A percentile compares a stretch with the other conserved stretches of the same genome.
Conservation (phyloP, 768 basidiomycete species). For the Hortiboletus flavorubellus region DNA sequence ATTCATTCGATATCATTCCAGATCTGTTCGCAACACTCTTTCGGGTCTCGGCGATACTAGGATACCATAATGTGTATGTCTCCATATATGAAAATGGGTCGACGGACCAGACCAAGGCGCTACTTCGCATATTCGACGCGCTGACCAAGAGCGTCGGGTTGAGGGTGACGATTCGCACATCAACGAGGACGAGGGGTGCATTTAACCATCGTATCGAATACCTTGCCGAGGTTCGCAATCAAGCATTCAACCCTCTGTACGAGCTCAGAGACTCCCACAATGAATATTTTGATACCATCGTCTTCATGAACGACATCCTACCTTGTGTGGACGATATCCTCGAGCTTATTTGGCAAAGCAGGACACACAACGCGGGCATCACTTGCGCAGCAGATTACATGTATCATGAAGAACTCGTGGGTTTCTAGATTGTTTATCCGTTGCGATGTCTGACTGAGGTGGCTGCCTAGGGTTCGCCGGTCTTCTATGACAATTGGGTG, state of each 20-base stretch:
- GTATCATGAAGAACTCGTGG: conserved; percentile 92
- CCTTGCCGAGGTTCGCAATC: conserved; percentile 99
- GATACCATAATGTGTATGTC: conserved; percentile 97
- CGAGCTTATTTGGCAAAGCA: conserved; percentile 95
- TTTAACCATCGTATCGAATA: conserved; percentile 99
- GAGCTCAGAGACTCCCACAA: conserved; percentile 89
- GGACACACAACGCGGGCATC: conserved; percentile 93
- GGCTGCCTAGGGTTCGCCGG: conserved; percentile 61
- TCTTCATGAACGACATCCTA: conserved; percentile 99
- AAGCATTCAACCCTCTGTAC: conserved; percentile 92
- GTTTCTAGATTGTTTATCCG: conserved; percentile 22
- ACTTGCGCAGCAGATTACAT: conserved; percentile 99
- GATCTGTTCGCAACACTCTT: conserved; percentile 97
- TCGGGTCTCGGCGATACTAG: conserved; percentile 85
- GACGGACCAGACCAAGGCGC: conserved; percentile 96
- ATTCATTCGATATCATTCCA: conserved; percentile 98
- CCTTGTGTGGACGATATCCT: conserved; percentile 97
- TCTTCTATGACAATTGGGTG: conserved; percentile 99
- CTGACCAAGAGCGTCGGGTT: conserved; percentile 87
- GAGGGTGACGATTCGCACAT: conserved; percentile 90
- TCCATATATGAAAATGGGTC: conserved; percentile 99
- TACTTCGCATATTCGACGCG: conserved; percentile 92
- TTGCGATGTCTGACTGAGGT: not conserved
- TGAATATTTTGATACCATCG: conserved; percentile 93
- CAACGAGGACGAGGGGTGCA: conserved; percentile 86